Evolutionary conservation across 371 early-diverging fungal genomes (phyloP), one percentile per base, ranked within the genome.

Genomic region (Coemansia sp.): DNA sequence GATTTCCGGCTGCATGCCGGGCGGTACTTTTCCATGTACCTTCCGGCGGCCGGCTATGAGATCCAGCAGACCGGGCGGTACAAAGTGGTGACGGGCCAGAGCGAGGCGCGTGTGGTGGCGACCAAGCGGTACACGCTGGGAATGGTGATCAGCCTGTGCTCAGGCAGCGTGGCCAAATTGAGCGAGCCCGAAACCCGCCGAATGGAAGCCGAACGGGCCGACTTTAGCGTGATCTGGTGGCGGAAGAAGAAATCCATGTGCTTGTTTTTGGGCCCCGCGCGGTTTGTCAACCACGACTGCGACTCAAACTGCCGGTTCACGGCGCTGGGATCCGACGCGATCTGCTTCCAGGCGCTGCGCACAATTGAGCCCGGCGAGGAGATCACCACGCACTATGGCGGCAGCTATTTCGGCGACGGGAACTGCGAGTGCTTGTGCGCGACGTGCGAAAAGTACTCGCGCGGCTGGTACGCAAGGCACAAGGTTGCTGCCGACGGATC

Each of bases 271-370:
- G 98, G 98, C 5, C 98, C 98, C 34, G 97, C 93, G 2, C 85
- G 98, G 7, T 96, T 97, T 77, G 91, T 92, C 20, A 96, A 97
- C 67, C 98, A 97, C 77, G 97, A 97, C 72, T 97, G 98, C 77
- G 81, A 88, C 52, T 86, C 95, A 0, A 97, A 95, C 64, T 88
- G 89, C 43, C 68, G 85, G 85, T 92, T 92, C 76, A 86, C 86
- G 38, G 74, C 87, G 7, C 65, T 79, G 20, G 85, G 88, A 10
- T 70, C 80, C 16, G 81, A 86, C 56, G 81, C 82, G 14, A 86
- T 97, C 11, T 83, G 85, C 43, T 94, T 95, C 71, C 92, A 90
- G 78, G 92, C 90, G 3, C 47, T 88, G 38, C 80, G 84, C 43
- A 81, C 84, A 10, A 93, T 97, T 34, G 79, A 84, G 10, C 81